Conservation (phyloP, 495 filamentous ascomycete genomes). For the Pyrenopolyporus hunteri region DNA sequence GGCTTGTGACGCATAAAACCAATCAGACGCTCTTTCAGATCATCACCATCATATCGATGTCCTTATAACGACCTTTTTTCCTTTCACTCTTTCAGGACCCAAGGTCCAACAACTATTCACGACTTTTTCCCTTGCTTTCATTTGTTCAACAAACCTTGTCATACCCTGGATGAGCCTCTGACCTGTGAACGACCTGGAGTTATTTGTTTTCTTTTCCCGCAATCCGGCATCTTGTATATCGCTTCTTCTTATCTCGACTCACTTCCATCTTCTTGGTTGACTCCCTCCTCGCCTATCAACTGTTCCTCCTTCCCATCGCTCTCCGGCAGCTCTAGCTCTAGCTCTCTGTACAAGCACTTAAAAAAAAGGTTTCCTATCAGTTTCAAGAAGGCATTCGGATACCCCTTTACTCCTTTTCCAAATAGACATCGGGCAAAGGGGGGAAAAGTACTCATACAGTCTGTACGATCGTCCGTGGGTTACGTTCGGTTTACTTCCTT, state of each 20-base stretch:
- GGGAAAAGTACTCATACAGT: slow-evolving; percentile 26
- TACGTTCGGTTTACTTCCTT: slow-evolving; percentile 23
- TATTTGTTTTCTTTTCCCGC: slow-evolving; percentile 52
- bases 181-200: slow-evolving; percentile 65
- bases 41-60: slow-evolving; percentile 64
- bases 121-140: slow-evolving; percentile 55
- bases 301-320: slow-evolving; percentile 38
- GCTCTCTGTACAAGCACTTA: slow-evolving; percentile 53
- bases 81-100: slow-evolving; percentile 59
- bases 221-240: slow-evolving; percentile 54
- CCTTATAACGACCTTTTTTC: slow-evolving; percentile 69
- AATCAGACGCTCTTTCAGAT: slow-evolving; percentile 52
- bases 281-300: slow-evolving; percentile 26
- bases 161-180: slow-evolving; percentile 72
- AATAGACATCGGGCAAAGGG: slow-evolving; percentile 46
- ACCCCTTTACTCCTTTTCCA: slow-evolving; percentile 38
- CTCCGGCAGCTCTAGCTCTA: slow-evolving; percentile 46
- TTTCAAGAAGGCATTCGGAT: slow-evolving; percentile 33
- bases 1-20: slow-evolving; percentile 42
- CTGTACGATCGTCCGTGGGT: slow-evolving; percentile 43
- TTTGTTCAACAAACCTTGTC: slow-evolving; percentile 61
- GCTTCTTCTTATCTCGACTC: slow-evolving; percentile 40
- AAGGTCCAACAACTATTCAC: slow-evolving; percentile 55
- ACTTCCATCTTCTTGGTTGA: slow-evolving; percentile 41
- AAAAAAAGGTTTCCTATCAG: slow-evolving; percentile 46